Conservation (phyloP, 2,329 filamentous ascomycete genomes). For the Cladophialophora chaetospira region DNA sequence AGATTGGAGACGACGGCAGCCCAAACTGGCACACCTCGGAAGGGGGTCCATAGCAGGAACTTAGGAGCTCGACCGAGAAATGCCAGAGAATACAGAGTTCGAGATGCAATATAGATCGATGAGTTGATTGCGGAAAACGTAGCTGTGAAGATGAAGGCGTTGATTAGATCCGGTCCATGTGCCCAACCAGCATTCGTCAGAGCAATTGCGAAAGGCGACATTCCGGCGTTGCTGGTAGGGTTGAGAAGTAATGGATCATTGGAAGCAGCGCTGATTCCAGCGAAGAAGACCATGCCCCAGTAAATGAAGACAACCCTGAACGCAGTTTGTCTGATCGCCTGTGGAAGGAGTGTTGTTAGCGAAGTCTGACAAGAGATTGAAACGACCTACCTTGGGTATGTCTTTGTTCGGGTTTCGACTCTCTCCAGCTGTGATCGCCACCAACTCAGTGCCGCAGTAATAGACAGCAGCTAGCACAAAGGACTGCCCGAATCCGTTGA, state of each 20-base stretch:
- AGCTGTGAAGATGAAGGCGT: constrained; percentile 73
- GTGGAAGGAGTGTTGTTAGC: no score
- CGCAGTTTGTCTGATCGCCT: constrained; percentile 55
- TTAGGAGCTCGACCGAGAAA: constrained; percentile 55
- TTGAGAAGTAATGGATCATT: constrained; percentile 35
- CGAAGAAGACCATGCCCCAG: constrained; percentile 37
- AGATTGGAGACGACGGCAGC: constrained; percentile 58
- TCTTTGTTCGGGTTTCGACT: constrained; percentile 54
- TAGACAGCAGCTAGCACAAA: constrained; percentile 43
- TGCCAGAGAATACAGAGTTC: constrained; percentile 52
- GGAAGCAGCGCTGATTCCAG: constrained; percentile 57
- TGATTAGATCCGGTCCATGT: constrained; percentile 71
- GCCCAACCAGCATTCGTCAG: constrained; percentile 42
- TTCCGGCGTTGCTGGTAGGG: constrained; percentile 38
- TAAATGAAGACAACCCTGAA: constrained; percentile 61
- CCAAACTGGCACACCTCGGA: constrained; percentile 59
- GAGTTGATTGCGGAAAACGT: constrained; percentile 71
- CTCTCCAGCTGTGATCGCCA: constrained; percentile 60
- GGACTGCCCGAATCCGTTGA: constrained; percentile 41
- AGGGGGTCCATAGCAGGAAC: constrained; percentile 53
- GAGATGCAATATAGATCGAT: constrained; percentile 58
- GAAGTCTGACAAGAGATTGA: no score
- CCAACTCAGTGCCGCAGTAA: constrained; percentile 49
- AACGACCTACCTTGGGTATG: constrained; percentile 51
- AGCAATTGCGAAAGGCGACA: constrained; percentile 56